Evolutionary conservation across 768 basidiomycete genomes (phyloP), one percentile per base, ranked within the genome.

Genomic region (Leccinum obscurum): DNA sequence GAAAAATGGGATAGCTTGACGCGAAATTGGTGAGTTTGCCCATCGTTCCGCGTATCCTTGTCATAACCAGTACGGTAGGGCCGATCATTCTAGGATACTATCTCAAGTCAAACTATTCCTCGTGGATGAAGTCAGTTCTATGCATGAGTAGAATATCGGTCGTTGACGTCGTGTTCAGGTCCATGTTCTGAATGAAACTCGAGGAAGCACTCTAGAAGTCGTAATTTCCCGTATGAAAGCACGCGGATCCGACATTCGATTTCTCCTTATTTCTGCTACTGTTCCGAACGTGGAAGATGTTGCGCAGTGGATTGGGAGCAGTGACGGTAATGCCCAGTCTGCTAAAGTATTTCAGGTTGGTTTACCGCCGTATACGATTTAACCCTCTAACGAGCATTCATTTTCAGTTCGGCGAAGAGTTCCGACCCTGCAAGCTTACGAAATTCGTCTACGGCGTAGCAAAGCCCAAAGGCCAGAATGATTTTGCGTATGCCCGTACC

Each of bases 1-100:
- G 96, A 99, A 75, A 99, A 99, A 75, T 95, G 93, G 90, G 96
- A 98, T 66, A 90, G 92, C 53, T 75, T 99, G 58, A 98, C 95
- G 6, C 81, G 96, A 49, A 90, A 86, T 66, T 95, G 90, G 93
- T 91, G 87, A 87, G 75, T 57, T n/a, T 11, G 3, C 51, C 57
- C 28, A 28, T 7, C 59, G n/a, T 32, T 28, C 28, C n/a, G 26
- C 26, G 32, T 20, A 41, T 52, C 11, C 26, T 62, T 52, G 54
- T 46, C 7, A 56, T 57, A 35, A 69, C 57, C 20, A 17, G 41
- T 64, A 3, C 8, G 55, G 39, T 55, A 88, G 88, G 86, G 74
- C 77, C 55, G 85, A 85, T 55, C 84, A 92, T 63, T 77, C 80
- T n/a, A 77, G 82, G 28, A 83, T 91, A 35, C 74, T 94, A 24